Percentiles rank a stretch among this genome's conserved stretches.
Conservation (phyloP, 495 filamentous ascomycete species). For the Penicillium ucsense region DNA sequence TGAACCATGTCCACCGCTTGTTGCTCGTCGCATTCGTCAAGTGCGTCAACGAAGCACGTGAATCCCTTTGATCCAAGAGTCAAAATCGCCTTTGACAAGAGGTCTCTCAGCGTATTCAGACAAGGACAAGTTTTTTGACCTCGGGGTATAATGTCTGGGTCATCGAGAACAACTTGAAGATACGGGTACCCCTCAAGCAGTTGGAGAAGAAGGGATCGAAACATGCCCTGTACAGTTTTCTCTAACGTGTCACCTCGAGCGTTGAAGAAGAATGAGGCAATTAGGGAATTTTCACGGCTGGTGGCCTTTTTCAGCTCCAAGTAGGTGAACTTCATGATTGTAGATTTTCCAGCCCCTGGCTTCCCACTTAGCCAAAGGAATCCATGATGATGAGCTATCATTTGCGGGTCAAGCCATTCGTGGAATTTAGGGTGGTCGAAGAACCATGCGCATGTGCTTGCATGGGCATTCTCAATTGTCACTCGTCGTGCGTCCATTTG, state of each 20-base stretch:
- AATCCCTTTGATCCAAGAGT: conserved; percentile 14
- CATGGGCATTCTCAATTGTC: conserved; percentile 17
- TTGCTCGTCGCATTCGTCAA: conserved; percentile 31
- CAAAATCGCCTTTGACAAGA: conserved; percentile 11
- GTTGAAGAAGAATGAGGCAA: conserved; percentile 44
- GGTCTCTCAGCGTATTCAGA: conserved; percentile 12
- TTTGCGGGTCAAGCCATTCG: conserved; percentile 35
- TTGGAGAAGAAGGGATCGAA: conserved; percentile 39
- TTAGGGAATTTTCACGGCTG: conserved; percentile 5
- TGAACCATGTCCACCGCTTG: conserved; percentile 27
- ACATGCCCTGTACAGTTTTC: conserved; percentile 44
- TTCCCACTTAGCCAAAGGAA: conserved; percentile 52
- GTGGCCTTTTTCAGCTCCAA: conserved; percentile 7
- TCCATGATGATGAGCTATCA: conserved; percentile 31
- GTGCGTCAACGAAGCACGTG: conserved; percentile 30
- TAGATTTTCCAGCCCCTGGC: conserved; percentile 47
- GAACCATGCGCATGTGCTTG: conserved; percentile 43
- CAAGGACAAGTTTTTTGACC: conserved; percentile 3
- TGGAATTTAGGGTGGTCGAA: conserved; percentile 27
- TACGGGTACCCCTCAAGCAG: conserved; percentile 20
- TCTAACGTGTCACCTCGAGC: conserved; percentile 39
- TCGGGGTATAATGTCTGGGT: conserved; percentile 2
- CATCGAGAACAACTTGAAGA: conserved; percentile 16
- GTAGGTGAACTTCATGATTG: conserved; percentile 39
- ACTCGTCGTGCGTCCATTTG: conserved; percentile 17